phyloP scores from a whole-genome alignment of 1,284 basidiomycete species.

The Pseudozyma hubeiensis region DNA sequence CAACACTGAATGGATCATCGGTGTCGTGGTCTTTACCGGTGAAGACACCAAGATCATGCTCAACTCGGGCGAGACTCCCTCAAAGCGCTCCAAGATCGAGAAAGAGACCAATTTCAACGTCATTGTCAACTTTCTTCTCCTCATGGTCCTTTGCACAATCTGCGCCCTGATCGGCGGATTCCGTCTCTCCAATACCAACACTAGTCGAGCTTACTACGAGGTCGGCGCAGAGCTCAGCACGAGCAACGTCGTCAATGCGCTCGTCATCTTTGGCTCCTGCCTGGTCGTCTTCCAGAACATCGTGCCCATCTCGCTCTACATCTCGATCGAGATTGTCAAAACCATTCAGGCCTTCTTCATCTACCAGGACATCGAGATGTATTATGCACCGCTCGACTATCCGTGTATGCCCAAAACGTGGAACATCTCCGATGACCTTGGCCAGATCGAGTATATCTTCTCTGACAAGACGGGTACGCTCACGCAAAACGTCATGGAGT shows the following conservation, averaged over 20 bases:
- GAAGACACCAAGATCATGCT: constrained; percentile 98
- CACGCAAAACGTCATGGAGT: constrained; percentile 88
- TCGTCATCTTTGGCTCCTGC: constrained; percentile 81
- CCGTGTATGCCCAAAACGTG: constrained; percentile 94
- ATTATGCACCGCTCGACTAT: constrained; percentile 83
- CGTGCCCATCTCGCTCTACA: constrained; percentile 95
- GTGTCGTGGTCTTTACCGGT: constrained; percentile 92
- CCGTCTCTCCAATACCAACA: constrained; percentile 75
- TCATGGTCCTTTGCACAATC: constrained; percentile 82
- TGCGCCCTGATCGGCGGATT: constrained; percentile 80
- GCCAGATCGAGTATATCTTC: constrained; percentile 97
- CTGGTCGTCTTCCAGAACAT: constrained; percentile 98
- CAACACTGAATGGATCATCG: constrained; percentile 94
- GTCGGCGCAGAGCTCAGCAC: constrained; percentile 35
- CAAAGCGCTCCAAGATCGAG: constrained; percentile 95
- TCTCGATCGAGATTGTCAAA: constrained; percentile 97
- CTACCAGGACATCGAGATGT: constrained; percentile 94
- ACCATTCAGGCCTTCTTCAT: constrained; percentile 98
- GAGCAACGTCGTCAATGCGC: constrained; percentile 78
- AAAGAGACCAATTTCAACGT: constrained; percentile 99
- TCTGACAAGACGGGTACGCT: constrained; percentile 79
- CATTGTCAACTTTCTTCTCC: constrained; percentile 87
- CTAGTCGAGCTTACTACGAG: constrained; percentile 78
- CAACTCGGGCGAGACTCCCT: constrained; percentile 82
- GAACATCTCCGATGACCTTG: constrained; percentile 97